Percentiles rank a stretch among this genome's conserved stretches.
phyloP scores from a whole-genome alignment of 2,329 filamentous ascomycete genomes.

The Pseudopyrenochaeta lycopersici region DNA sequence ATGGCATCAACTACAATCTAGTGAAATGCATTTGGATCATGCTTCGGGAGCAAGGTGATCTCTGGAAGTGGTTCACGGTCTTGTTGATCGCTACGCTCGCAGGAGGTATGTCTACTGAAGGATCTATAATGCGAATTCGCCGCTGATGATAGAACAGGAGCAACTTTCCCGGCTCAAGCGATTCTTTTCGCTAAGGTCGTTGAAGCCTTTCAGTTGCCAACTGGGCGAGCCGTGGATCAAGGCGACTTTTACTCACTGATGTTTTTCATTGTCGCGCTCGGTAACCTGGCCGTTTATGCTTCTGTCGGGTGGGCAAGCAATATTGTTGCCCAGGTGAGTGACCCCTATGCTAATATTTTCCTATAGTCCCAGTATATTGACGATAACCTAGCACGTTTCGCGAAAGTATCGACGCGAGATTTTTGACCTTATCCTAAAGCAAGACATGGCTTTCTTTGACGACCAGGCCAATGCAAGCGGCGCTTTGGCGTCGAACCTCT shows the following conservation, averaged over 20 bases:
- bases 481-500: constrained; percentile 74
- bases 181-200: constrained; percentile 61
- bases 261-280: constrained; percentile 64
- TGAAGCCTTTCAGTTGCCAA: constrained; percentile 56
- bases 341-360: not conserved
- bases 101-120: constrained; percentile 28
- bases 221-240: constrained; percentile 48
- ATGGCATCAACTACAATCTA: constrained; percentile 40
- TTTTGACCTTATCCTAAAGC: constrained; percentile 87
- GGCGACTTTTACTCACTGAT: constrained; percentile 64
- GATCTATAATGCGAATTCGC: not conserved
- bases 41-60: constrained; percentile 44
- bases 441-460: constrained; percentile 94
- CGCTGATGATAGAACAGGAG: constrained; percentile 39
- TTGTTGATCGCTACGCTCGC: constrained; percentile 40
- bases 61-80: constrained; percentile 48
- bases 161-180: constrained; percentile 59
- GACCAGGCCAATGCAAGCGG: constrained; percentile 88
- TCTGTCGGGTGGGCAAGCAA: constrained; percentile 57
- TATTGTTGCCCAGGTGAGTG: constrained; percentile 55
- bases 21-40: constrained; percentile 35
- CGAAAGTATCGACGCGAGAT: constrained; percentile 59
- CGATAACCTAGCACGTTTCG: constrained; percentile 25
- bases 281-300: constrained; percentile 56
- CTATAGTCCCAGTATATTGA: not conserved